These are phyloP conservation scores for Boeremia lycopersici DNA, from an alignment of 2,329 filamentous ascomycete species.

Conservation along the genomic window DNA sequence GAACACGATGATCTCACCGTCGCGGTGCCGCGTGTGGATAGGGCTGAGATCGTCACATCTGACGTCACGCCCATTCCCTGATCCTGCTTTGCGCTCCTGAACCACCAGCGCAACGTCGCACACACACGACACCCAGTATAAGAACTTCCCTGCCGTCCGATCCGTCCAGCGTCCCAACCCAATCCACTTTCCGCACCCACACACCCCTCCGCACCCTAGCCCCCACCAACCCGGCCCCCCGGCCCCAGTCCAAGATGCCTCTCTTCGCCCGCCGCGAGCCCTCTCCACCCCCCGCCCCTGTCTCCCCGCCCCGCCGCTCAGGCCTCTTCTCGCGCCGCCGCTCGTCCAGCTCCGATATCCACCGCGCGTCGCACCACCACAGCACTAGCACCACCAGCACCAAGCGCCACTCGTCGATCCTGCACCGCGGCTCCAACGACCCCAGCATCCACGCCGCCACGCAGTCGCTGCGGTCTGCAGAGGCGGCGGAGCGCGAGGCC, in stretches of 20 bases:
- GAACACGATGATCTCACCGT: slow-evolving; percentile 22
- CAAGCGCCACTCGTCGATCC: slow-evolving; percentile 42
- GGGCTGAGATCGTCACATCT: slow-evolving; percentile 18
- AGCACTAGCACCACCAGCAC: slow-evolving; percentile 30
- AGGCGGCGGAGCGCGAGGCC: slow-evolving; percentile 68
- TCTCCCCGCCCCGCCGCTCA: slow-evolving; percentile 30
- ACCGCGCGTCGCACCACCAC: slow-evolving; percentile 21
- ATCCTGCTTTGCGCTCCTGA: slow-evolving; percentile 17
- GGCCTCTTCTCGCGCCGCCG: slow-evolving; percentile 48
- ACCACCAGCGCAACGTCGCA: neutral
- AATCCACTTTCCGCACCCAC: slow-evolving; percentile 8
- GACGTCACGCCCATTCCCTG: slow-evolving; percentile 21
- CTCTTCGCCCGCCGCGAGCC: slow-evolving; percentile 42
- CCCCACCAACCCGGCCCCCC: neutral
- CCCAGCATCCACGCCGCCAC: slow-evolving; percentile 66
- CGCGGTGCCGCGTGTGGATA: slow-evolving; percentile 7
- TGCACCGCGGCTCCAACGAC: slow-evolving; percentile 59
- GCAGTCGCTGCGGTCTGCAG: slow-evolving; percentile 66
- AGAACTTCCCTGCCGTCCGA: slow-evolving; percentile 10
- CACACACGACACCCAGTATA: slow-evolving; percentile 7
- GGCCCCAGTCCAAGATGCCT: slow-evolving; percentile 27
- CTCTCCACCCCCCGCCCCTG: slow-evolving; percentile 29
- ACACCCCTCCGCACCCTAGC: neutral
- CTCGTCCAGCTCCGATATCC: slow-evolving; percentile 38
- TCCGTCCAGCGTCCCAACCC: slow-evolving; percentile 3